Conservation (phyloP, 257 asterid genomes). For the Solanum peruvianum region DNA sequence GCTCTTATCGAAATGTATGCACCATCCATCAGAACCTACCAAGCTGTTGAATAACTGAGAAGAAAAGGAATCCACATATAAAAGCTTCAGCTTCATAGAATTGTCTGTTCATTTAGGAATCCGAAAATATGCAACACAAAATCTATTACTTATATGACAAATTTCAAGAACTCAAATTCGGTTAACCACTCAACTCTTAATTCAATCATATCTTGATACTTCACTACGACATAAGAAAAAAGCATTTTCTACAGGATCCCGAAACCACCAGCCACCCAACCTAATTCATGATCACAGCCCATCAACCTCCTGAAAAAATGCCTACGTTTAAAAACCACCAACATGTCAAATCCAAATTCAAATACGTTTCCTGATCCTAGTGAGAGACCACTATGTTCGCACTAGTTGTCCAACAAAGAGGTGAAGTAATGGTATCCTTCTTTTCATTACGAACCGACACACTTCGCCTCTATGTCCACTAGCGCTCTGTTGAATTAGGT, state of each 20-base stretch:
- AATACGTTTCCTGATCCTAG: not conserved
- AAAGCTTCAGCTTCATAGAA: not conserved
- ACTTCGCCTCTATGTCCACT: not conserved
- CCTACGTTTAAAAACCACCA: not conserved
- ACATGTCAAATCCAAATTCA: not conserved
- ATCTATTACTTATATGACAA: not conserved
- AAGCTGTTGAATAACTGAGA: conserved; percentile 58
- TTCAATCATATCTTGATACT: not conserved
- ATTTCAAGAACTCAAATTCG: not conserved
- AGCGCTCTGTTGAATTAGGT: not conserved
- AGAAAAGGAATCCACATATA: not conserved
- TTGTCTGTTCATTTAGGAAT: not conserved
- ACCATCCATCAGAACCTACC: conserved; percentile 95
- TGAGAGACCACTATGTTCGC: not conserved
- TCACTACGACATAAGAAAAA: not conserved
- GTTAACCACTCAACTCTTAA: too few relatives aligned
- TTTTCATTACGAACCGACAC: not conserved
- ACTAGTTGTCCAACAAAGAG: not conserved
- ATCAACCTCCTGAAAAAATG: not conserved
- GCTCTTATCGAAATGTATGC: conserved; percentile 71
- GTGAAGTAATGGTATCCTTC: not conserved
- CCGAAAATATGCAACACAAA: not conserved
- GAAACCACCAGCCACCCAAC: not conserved
- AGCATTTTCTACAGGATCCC: not conserved
- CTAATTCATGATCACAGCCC: not conserved